Evolutionary conservation across 192 early-diverging fungal genomes (phyloP), one percentile per base, ranked within the genome.

Genomic region (Dispira parvispora): DNA sequence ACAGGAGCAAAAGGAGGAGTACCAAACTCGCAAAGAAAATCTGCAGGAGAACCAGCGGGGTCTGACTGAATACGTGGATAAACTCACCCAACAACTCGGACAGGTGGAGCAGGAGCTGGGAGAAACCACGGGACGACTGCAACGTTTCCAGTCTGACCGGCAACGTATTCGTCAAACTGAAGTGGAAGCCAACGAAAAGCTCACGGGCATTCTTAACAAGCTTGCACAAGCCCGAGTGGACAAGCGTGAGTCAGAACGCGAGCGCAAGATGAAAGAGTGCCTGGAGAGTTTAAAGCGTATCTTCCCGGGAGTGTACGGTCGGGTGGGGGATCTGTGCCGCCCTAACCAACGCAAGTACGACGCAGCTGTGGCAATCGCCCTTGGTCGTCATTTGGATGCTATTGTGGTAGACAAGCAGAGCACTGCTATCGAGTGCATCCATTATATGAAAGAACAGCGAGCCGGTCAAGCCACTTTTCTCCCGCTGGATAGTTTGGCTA

Each of bases 401-500:
- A 87, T 99, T 63, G 86, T 98, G 3, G 95, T 98, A 3, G 95
- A 97, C 63, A 81, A 78, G 46, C 82, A 97, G 72, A 80, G 84
- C 68, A 95, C 85, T 0, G 97, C 92, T 8, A 86, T 96, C 49
- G 92, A 97, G 62, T 99, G 97, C 67, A 97, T 99, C 64, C 80
- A 87, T 73, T 90, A 94, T 60, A 78, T 99, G 75, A 75, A 87
- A 60, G 94, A 97, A 67, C 91, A 96, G 73, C 83, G 92, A 16
- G 73, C 80, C 0, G 97, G 94, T 1, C 86, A 88, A 63, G 90
- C 89, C 0, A 94, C 92, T 0, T 99, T 99, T 70, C 69, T 99
- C 57, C 97, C 97, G 0, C 74, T 99, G 25, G 89, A 96, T 57
- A 83, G 85, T 5, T 76, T 99, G 18, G 65, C 66, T 11, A 72